phyloP scores from a whole-genome alignment of 2,329 filamentous ascomycete genomes.

The Monosporascus sp. region DNA sequence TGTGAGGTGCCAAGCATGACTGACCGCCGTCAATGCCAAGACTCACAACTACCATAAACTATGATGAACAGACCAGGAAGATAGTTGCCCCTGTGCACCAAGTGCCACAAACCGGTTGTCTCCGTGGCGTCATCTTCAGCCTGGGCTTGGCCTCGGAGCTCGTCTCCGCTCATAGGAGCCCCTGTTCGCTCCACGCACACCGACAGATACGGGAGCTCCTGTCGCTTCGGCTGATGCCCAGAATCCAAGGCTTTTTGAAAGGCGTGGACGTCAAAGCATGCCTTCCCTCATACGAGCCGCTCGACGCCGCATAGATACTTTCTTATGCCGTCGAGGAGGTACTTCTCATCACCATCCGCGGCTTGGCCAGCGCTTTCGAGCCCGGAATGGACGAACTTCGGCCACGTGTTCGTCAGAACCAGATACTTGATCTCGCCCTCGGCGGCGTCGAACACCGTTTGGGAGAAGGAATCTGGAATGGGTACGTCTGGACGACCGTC shows the following conservation, averaged over 20 bases:
- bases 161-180: no score
- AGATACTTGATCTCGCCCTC: constrained; percentile 19
- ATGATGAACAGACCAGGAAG: no score
- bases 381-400: constrained; percentile 20
- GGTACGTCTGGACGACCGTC: constrained; percentile 3
- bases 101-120: no score
- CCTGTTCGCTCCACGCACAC: no score
- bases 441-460: constrained; percentile 11
- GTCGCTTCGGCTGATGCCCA: no score
- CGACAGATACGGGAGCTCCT: no score
- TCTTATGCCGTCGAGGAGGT: constrained; percentile 1
- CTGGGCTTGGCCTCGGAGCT: no score
- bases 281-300: not conserved
- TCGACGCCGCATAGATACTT: constrained; percentile 4
- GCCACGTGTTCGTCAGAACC: constrained; percentile 26
- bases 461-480: constrained; percentile 4
- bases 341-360: not conserved
- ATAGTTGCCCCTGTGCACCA: no score
- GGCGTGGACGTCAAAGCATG: not conserved
- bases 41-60: no score
- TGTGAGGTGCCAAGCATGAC: no score
- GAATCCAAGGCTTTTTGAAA: constrained; percentile 29
- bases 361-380: constrained; percentile 2
- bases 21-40: no score
- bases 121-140: no score